These are phyloP conservation scores for Ajuga chamaepitys DNA, from an alignment of 257 asterid genomes.

Conservation along the genomic window DNA sequence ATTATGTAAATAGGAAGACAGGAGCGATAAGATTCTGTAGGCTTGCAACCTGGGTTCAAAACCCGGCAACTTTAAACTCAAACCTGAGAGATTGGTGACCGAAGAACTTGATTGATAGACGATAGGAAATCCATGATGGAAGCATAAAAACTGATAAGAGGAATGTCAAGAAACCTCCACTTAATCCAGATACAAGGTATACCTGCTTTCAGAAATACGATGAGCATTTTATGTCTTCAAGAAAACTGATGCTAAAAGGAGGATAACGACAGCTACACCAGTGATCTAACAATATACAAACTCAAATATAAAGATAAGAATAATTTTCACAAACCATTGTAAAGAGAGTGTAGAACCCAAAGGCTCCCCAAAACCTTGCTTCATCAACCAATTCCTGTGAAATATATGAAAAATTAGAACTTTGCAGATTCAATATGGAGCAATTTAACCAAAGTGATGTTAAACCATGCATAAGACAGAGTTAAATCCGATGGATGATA, in stretches of 20 bases:
- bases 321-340: constrained; percentile 55
- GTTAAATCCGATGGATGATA: not conserved
- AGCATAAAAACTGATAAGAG: constrained; percentile 61
- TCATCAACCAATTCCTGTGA: constrained; percentile 72
- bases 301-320: constrained; percentile 10
- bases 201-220: constrained; percentile 52
- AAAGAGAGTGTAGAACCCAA: constrained; percentile 76
- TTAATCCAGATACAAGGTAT: constrained; percentile 64
- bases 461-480: constrained; percentile 1
- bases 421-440: constrained; percentile 3
- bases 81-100: constrained; percentile 79
- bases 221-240: constrained; percentile 20
- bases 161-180: constrained; percentile 87
- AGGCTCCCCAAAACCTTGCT: constrained; percentile 99
- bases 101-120: constrained; percentile 44
- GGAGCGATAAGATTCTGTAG: no score
- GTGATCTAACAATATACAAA: constrained; percentile 5
- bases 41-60: no score
- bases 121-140: constrained; percentile 75
- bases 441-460: not conserved
- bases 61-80: no score
- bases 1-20: not conserved
- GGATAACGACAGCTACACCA: not conserved
- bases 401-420: not conserved
- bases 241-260: constrained; percentile 6